phyloP scores from a whole-genome alignment of 176 grass and related monocot genomes.

The bread wheat (Triticum aestivum) region DNA sequence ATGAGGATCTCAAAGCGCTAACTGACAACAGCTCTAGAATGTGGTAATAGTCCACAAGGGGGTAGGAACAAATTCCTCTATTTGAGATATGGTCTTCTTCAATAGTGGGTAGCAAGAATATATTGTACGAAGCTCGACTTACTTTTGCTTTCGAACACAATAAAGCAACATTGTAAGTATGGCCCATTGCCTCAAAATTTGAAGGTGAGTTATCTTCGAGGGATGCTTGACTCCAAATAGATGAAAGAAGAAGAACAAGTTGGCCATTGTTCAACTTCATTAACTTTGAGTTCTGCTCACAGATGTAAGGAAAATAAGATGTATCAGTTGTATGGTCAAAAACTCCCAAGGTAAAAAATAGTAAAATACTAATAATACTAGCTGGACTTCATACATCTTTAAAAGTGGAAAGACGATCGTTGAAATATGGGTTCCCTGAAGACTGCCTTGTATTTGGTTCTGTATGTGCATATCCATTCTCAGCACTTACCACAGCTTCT shows the following conservation, averaged over 20 bases:
- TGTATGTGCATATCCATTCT: conserved; percentile 32
- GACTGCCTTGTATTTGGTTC: conserved; percentile 32
- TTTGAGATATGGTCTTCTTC: conserved; percentile 6
- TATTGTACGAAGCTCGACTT: conserved; percentile 27
- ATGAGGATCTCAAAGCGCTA: neutral
- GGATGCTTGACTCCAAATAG: conserved; percentile 85
- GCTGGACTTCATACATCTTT: conserved; percentile 36
- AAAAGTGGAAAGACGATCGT: conserved; percentile 18
- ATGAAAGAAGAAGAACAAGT: conserved; percentile 86
- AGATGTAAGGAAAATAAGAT: conserved; percentile 28
- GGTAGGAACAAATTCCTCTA: conserved; percentile 3
- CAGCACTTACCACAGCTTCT: conserved; percentile 31
- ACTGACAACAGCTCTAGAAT: neutral
- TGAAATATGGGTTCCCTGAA: conserved; percentile 25
- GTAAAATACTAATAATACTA: neutral
- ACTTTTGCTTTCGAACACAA: conserved; percentile 68
- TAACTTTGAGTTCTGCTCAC: conserved; percentile 55
- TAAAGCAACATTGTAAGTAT: conserved; percentile 77
- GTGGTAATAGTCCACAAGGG: too few relatives aligned
- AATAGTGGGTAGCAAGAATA: conserved; percentile 17
- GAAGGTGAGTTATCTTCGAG: conserved; percentile 71
- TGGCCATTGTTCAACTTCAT: conserved; percentile 84
- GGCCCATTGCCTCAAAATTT: conserved; percentile 89
- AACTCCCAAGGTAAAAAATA: neutral
- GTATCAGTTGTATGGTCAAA: conserved; percentile 5